Evolutionary conservation across 768 basidiomycete genomes (phyloP).

Genomic region (Neoboletus subvelutipes): DNA sequence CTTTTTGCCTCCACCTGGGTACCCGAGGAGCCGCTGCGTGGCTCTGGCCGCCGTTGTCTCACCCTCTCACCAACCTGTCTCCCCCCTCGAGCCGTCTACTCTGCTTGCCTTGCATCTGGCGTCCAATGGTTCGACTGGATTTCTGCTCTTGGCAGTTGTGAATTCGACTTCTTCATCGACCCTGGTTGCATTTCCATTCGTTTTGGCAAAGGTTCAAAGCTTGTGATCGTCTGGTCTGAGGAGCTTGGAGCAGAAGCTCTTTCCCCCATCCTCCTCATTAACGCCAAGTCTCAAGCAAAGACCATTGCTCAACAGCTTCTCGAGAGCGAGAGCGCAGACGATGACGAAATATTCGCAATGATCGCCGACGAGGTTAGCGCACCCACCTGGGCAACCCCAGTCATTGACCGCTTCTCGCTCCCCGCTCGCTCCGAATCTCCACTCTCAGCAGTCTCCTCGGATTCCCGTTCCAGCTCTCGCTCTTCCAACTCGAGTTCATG

Average conservation of each 20-base stretch:
- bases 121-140: slow-evolving; percentile 87
- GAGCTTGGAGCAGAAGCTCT: slow-evolving; percentile 37
- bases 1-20: slow-evolving; percentile 69
- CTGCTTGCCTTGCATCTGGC: slow-evolving; percentile 65
- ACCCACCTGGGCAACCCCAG: slow-evolving; percentile 69
- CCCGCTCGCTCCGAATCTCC: slow-evolving; percentile 56
- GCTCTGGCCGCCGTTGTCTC: slow-evolving; percentile 73
- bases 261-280: slow-evolving; percentile 19
- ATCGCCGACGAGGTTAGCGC: slow-evolving; percentile 70
- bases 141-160: slow-evolving; percentile 58
- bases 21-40: slow-evolving; percentile 59
- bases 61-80: slow-evolving; percentile 66
- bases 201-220: slow-evolving; percentile 44
- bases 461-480: slow-evolving; percentile 53
- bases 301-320: slow-evolving; percentile 75
- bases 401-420: slow-evolving; percentile 57
- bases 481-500: slow-evolving; percentile 75
- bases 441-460: slow-evolving; percentile 53
- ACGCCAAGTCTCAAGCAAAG: slow-evolving; percentile 38
- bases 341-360: slow-evolving; percentile 70
- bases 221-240: slow-evolving; percentile 69
- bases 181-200: slow-evolving; percentile 77
- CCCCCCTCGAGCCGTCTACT: slow-evolving; percentile 70
- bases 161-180: slow-evolving; percentile 80
- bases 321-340: slow-evolving; percentile 69